Evolutionary conservation across 305 asterid species (phyloP), one percentile per base, ranked within the genome.

Genomic region (Solanum aculeatissimum): DNA sequence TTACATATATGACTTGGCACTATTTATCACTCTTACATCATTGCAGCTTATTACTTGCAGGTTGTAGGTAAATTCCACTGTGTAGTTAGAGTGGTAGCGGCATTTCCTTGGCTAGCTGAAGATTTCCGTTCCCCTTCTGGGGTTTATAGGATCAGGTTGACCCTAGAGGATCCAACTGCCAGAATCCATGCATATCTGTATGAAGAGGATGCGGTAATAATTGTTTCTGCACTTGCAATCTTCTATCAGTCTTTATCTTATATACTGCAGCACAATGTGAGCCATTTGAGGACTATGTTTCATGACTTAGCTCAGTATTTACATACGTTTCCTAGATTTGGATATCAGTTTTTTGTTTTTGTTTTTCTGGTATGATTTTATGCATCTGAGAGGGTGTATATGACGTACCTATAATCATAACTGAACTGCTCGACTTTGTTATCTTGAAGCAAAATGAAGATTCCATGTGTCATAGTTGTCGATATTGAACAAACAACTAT

Each of bases 141-240:
- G 84, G 77, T 85, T 82, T 95, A 89, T 75, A 91, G 97, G 90
- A 84, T 95, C 84, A 90, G 95, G 87, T 83, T 95, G 84, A 95
- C 98, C 69, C 89, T 95, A 47, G 98, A 95, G 90, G 98, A 95
- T 83, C 97, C 98, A 35, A 95, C 98, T 71, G 93, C 97, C 78
- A 90, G 98, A 91, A 85, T 94, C 85, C 95, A 92, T 81, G 97
- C 98, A 87, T 91, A 81, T 85, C 85, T 95, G 58, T 94, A 87
- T 83, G 92, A 86, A 9, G 96, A 93, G 63, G 98, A 95, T 84
- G 98, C 93, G 95, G 98, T 95, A 91, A 89, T 78, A 78, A 11
- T 78, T 53, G 29, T 77, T 77, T 78, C 27, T 32, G 29, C 58
- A 29, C 49, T 78, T 11, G 0, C 12, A 5, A 10, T 27, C 82